Base-by-base conservation (phyloP, 805 yeast species). In the Wickerhamomyces tratensis region DNA sequence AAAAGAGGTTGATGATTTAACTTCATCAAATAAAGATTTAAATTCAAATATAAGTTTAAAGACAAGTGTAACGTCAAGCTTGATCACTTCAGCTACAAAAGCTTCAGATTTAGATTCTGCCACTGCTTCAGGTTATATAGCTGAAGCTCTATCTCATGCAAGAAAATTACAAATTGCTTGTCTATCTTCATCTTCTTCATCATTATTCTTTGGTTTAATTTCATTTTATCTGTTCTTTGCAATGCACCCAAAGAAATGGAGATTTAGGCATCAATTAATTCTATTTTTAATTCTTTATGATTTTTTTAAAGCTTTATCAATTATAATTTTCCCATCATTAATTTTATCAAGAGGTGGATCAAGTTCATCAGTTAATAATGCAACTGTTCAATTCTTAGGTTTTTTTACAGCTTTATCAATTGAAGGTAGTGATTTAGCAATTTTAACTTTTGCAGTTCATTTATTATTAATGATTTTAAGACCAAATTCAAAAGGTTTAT, bases 401-500 rank as follows among this genome's bases (percentile, higher is more conserved):
- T 87, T 84, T 68, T 79, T 86, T 60, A 83, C 95, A 1, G 85
- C 89, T 4, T 69, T 79, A 35, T 72, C 86, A 25, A 82, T 84
- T 12, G 94, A 86, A 60, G 95, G 95, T 20, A 87, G 89, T 2
- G 97, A 88, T 61, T 56, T 86, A 33, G 88, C 93, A 14, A 88
- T 87, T 41, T 64, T 86, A 31, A 72, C 82, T 33, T 83, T 88
- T 62, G 95, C 96, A 2, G 62, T 87, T 13, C 96, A 88, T 61
- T 82, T 91, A 9, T 86, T 78, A 27, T 56, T 87, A 37, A 63
- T 86, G 30, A 82, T 88, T 5, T 84, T 86, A 59, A 65, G 68
- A 45, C 86, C 91, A 1, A 68, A 66, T 29, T 67, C 70, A 44
- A 70, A 67, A 44, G 94, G 91, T 39, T 65, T 88, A 11, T 84